phyloP scores from a whole-genome alignment of 2,329 filamentous ascomycete genomes.

The Venturia oleaginea region DNA sequence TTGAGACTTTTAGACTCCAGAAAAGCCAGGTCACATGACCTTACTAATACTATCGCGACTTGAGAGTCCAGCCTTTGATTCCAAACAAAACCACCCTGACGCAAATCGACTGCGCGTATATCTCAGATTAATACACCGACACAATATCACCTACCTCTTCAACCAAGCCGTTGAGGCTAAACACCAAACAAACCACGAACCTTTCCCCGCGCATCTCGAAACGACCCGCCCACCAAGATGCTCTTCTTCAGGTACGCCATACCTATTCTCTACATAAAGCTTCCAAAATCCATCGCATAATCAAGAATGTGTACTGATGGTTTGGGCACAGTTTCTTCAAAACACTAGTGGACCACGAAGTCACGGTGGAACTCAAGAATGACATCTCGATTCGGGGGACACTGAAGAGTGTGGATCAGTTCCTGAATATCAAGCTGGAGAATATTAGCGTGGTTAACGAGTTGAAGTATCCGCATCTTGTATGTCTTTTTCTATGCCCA shows the following conservation, averaged over 20 bases:
- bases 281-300: background rate
- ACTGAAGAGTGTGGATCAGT: constrained; percentile 51
- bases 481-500: constrained; percentile 30
- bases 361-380: constrained; percentile 98
- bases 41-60: background rate
- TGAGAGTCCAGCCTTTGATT: background rate
- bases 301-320: background rate
- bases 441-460: constrained; percentile 90
- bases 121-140: background rate
- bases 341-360: constrained; percentile 92
- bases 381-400: constrained; percentile 95
- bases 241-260: constrained; percentile 13
- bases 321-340: constrained; percentile 38
- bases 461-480: constrained; percentile 87
- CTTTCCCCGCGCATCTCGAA: background rate
- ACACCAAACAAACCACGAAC: background rate
- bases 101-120: background rate
- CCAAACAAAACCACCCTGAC: background rate
- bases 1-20: too few species aligned
- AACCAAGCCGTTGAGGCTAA: background rate
- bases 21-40: background rate
- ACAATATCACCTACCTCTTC: background rate
- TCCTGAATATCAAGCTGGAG: constrained; percentile 51
- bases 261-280: background rate
- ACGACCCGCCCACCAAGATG: constrained; percentile 4